Evolutionary conservation across 2,329 filamentous ascomycete genomes (phyloP).

Genomic region (Neofusicoccum ribis): DNA sequence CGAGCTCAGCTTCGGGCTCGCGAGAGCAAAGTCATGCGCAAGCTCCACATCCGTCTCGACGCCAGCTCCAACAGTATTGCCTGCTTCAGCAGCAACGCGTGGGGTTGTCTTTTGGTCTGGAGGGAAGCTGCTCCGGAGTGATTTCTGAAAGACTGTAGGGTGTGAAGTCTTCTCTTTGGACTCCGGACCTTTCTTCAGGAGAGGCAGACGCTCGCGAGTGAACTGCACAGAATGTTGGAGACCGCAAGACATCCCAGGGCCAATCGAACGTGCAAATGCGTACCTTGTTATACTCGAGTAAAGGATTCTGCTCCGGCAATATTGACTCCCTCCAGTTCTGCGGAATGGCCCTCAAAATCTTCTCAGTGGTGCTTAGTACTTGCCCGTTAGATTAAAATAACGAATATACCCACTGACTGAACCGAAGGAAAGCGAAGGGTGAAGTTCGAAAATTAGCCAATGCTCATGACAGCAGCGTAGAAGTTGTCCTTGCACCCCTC

Average conservation of each 20-base stretch:
- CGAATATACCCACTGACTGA: background rate
- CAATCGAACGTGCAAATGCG: no score
- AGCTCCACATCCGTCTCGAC: slow-evolving; percentile 21
- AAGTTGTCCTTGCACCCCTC: slow-evolving; percentile 30
- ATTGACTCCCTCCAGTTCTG: background rate
- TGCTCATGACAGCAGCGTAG: background rate
- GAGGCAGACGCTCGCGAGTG: background rate
- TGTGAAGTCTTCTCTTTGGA: background rate
- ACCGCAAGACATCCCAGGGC: background rate
- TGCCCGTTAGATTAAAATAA: no score
- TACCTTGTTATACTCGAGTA: background rate
- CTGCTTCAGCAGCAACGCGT: background rate
- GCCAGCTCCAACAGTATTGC: slow-evolving; percentile 19
- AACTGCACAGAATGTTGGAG: background rate
- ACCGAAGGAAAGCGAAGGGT: background rate
- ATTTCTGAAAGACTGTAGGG: background rate
- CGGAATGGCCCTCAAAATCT: background rate
- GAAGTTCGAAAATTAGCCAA: background rate
- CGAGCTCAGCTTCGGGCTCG: slow-evolving; percentile 22
- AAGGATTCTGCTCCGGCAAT: background rate
- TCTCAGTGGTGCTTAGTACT: background rate
- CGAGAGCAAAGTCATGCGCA: slow-evolving; percentile 28
- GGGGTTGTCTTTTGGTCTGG: background rate
- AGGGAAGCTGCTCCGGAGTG: background rate
- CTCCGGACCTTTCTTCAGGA: background rate